Conservation (phyloP, 768 basidiomycete genomes). For the Hortiboletus flavorubellus region DNA sequence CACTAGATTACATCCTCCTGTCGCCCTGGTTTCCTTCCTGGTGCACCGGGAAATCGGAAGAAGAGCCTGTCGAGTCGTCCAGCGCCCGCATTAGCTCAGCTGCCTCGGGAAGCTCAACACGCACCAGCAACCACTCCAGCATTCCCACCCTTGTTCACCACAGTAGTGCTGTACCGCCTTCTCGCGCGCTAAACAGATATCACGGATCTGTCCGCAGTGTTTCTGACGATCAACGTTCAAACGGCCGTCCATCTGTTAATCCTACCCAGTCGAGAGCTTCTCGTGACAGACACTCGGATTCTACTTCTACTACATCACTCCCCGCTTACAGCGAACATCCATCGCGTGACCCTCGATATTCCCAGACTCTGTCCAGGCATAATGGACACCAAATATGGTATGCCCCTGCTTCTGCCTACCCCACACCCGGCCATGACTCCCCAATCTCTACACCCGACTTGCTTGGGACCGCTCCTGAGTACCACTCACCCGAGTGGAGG, state of each 20-base stretch:
- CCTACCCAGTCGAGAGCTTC: not conserved
- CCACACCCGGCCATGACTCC: constrained; percentile 14
- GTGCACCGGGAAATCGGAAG: constrained; percentile 14
- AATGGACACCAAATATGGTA: constrained; percentile 53
- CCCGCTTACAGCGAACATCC: constrained; percentile 26
- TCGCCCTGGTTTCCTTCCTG: constrained; percentile 29
- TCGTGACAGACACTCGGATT: constrained; percentile 11
- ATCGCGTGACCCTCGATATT: constrained; percentile 22
- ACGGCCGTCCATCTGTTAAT: not conserved
- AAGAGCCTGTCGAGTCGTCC: constrained; percentile 3
- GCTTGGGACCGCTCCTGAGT: constrained; percentile 31
- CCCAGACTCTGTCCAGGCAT: constrained; percentile 16
- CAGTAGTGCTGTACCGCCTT: constrained; percentile 3
- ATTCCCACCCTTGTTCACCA: constrained; percentile 14
- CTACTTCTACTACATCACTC: constrained; percentile 19
- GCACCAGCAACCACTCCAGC: constrained; percentile 6
- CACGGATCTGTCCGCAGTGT: constrained; percentile 16
- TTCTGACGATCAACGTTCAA: constrained; percentile 15
- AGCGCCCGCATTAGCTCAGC: not conserved
- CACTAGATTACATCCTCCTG: constrained; percentile 34
- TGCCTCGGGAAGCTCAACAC: constrained; percentile 2
- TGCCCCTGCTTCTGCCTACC: constrained; percentile 50
- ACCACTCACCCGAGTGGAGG: constrained; percentile 62
- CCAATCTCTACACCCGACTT: constrained; percentile 3
- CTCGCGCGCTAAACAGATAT: constrained; percentile 6